Evolutionary conservation across 768 basidiomycete genomes (phyloP).

Genomic region (Dacryopinax primogenitus): DNA sequence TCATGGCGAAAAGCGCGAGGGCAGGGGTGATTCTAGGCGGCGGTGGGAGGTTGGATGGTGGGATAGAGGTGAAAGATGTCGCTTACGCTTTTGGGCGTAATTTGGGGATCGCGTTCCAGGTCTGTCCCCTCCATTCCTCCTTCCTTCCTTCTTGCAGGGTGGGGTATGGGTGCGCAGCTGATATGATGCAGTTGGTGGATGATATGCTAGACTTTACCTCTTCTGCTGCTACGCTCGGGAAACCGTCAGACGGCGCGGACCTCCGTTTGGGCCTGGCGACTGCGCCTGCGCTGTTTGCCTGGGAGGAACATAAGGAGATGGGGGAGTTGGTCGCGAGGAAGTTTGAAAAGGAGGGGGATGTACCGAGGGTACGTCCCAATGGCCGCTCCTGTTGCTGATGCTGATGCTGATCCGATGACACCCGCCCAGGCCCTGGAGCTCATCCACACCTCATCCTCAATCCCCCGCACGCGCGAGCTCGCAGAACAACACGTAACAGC

Average conservation of each 20-base stretch:
- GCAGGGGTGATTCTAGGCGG: slow-evolving; percentile 83
- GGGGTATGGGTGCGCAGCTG: background rate
- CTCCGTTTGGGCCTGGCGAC: slow-evolving; percentile 73
- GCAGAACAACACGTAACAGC: slow-evolving; percentile 62
- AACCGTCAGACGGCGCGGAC: slow-evolving; percentile 74
- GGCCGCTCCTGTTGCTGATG: background rate
- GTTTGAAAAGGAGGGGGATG: slow-evolving; percentile 65
- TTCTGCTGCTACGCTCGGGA: slow-evolving; percentile 62
- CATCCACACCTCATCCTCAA: slow-evolving; percentile 56
- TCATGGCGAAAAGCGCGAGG: slow-evolving; percentile 79
- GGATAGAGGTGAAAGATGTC: slow-evolving; percentile 57
- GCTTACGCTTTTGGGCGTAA: slow-evolving; percentile 87
- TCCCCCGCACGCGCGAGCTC: slow-evolving; percentile 65
- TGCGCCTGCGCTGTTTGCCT: slow-evolving; percentile 74
- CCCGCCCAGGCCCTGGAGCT: slow-evolving; percentile 47
- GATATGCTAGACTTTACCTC: slow-evolving; percentile 90
- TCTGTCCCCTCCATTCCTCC: slow-evolving; percentile 26
- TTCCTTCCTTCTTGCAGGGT: background rate
- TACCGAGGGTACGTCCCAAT: slow-evolving; percentile 47
- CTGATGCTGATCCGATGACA: background rate
- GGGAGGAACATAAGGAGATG: slow-evolving; percentile 61
- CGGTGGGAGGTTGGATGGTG: slow-evolving; percentile 24
- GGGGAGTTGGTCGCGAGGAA: slow-evolving; percentile 65
- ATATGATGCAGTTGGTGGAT: slow-evolving; percentile 62
- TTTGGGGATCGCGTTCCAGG: slow-evolving; percentile 92